Base-by-base conservation (phyloP, 2,329 filamentous ascomycete species). In the Sarocladium brachiariae region DNA sequence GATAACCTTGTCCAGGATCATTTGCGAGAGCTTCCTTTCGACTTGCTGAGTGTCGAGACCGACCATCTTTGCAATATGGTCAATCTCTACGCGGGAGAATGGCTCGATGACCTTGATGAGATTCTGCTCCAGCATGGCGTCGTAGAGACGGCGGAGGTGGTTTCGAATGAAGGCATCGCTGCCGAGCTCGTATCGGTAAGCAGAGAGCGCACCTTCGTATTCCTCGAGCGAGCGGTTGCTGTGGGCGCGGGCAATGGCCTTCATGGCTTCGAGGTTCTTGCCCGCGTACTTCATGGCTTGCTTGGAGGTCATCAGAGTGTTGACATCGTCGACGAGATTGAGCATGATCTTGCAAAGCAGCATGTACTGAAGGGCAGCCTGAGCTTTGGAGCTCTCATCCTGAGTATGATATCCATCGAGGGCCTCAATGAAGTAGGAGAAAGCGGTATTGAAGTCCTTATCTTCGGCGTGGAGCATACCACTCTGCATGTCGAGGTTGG, bases 321-420 rank as follows among this genome's bases (percentile, higher is more conserved):
- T 95, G 67, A 99, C 92, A 68, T 99, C 95, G 74, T 97, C 91
- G 58, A 84, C 89, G 35, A 95, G 78, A 72, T 99, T 99, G 60
- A 99, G 80, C 95, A 99, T 99, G 69, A 99, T 93, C 77, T 99
- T 99, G 83, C 93, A 97, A 31, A 99, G 84, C 50, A 99, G 81
- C 93, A 99, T 99, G 77, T 99, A 99, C 75, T 99, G 93, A 57
- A 99, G 77, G 10, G 93, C 90, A 11, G 92, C 89, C n/a, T 92
- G 95, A n/a, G 95, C 93, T 71, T 91, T 90, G 56, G 78, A 74
- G 34, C 84, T 75, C 65, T 96, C 90, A 59, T 99, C 93, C 68
- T 95, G 90, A 43, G 86, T 85, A 71, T 93, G 89, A 71, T 97
- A 99, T 54, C 93, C 93, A 66, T 99, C 93, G 56, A 99, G 83